Evolutionary conservation across 2,329 filamentous ascomycete genomes (phyloP), one percentile per base, ranked within the genome.

Genomic region (Neoascochyta sp.): DNA sequence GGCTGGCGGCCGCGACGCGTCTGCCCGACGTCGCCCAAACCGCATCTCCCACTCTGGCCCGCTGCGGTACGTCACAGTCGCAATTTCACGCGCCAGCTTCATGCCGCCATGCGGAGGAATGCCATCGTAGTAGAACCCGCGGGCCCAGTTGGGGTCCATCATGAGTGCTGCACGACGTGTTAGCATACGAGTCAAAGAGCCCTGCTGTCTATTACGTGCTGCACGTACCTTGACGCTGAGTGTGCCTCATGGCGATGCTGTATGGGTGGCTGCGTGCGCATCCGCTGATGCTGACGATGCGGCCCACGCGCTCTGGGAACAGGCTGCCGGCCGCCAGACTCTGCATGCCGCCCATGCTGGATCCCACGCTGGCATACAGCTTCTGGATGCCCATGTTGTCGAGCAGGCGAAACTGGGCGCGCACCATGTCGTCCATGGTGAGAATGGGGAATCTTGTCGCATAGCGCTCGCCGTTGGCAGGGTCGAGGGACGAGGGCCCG

Each of bases 321-420:
- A 95, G 67, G 1, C 85, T 79, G 3, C 86, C 92, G 0, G 87
- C 85, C 6, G 89, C 89, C 4, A 98, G 74, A 47, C 86, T 92
- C 60, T 95, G 90, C 92, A 98, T 98, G 32, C 92, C 92, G 30
- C 92, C 92, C 92, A 98, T 98, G 63, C 87, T 95, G 5, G 86
- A 87, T 9, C 92, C 92, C 12, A 98, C 90, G 36, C 86, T 94
- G 11, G 92, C 92, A 61, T 94, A 86, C 7, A 98, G 73, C 53
- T 79, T 85, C 14, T 76, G 57, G 24, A 98, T 82, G 5, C 81
- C 81, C 16, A 98, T 70, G 4, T 70, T 64, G 60, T 96, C 89
- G 9, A 98, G 73, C 16, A 98, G 75, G 23, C 85, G 75, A 67
- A 96, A 95, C 62, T 98, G 92, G 4, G 89, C 90, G 32, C 89